phyloP scores from a whole-genome alignment of 2,329 filamentous ascomycete genomes.

The Trichoderma oligosporum region DNA sequence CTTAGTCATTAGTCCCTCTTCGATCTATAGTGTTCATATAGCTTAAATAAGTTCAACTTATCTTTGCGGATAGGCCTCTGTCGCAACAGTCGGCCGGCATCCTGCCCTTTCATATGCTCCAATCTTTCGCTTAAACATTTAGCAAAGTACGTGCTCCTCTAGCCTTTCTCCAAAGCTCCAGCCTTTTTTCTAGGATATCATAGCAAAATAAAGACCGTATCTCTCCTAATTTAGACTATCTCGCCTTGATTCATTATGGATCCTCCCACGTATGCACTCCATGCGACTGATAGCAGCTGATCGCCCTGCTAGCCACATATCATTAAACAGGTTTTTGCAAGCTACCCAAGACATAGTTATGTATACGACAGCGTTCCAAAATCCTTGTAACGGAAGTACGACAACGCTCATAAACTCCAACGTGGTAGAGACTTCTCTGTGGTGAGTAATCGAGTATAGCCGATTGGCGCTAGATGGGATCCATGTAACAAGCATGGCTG shows the following conservation, averaged over 20 bases:
- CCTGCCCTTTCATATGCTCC: background rate
- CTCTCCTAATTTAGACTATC: background rate
- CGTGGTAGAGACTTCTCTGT: constrained; percentile 45
- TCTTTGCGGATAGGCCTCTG: background rate
- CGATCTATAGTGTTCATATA: background rate
- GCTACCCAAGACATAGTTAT: constrained; percentile 59
- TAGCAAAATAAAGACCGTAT: background rate
- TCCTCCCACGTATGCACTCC: background rate
- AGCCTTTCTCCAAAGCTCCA: background rate
- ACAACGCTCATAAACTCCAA: constrained; percentile 64
- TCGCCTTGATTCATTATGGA: background rate
- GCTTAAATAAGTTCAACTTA: background rate
- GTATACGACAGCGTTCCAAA: constrained; percentile 75
- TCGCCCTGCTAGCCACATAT: constrained; percentile 14
- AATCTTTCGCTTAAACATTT: background rate
- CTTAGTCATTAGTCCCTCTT: background rate
- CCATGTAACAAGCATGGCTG: constrained; percentile 63
- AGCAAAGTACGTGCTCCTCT: background rate
- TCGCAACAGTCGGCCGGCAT: background rate
- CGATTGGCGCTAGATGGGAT: constrained; percentile 69
- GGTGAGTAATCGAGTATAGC: constrained; percentile 59
- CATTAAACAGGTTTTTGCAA: constrained; percentile 36
- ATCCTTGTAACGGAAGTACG: constrained; percentile 72
- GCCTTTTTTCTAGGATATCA: background rate
- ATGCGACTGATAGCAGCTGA: background rate